phyloP scores from a whole-genome alignment of 106 monocot genomes.

The Dioscorea dumetorum region DNA sequence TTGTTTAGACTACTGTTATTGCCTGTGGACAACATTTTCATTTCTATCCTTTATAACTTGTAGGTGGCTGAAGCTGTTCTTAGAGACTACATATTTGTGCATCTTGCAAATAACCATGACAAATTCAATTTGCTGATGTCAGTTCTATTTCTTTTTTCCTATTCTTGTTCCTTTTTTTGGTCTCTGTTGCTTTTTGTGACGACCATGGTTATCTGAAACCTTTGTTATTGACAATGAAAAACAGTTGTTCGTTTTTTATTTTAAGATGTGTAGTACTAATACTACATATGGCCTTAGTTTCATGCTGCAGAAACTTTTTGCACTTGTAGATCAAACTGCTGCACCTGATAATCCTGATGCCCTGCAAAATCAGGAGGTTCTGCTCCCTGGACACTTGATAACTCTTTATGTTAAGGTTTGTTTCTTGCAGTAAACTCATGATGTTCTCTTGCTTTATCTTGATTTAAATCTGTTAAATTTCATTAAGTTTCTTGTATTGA shows the following conservation, averaged over 20 bases:
- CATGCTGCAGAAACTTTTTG: slow-evolving; percentile 97
- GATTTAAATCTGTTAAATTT: no score
- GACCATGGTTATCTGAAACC: neutral
- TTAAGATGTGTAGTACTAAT: neutral
- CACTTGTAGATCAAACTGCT: slow-evolving; percentile 85
- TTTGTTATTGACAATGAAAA: no score
- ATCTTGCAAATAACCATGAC: slow-evolving; percentile 70
- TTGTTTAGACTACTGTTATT: neutral
- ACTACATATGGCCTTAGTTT: slow-evolving; percentile 41
- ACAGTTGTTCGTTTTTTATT: neutral
- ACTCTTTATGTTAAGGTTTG: slow-evolving; percentile 69
- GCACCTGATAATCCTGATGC: slow-evolving; percentile 87
- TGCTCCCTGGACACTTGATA: slow-evolving; percentile 69
- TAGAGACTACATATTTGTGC: slow-evolving; percentile 79
- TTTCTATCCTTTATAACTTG: neutral
- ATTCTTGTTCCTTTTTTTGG: neutral
- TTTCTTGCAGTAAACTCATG: neutral
- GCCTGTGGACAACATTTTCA: neutral
- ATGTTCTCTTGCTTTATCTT: no score
- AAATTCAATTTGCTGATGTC: slow-evolving; percentile 95
- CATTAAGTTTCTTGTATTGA: neutral
- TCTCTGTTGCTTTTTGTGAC: neutral
- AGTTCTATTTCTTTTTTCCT: slow-evolving; percentile 17
- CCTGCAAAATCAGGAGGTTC: slow-evolving; percentile 82
- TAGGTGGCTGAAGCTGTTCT: slow-evolving; percentile 93